phyloP scores from a whole-genome alignment of 1,284 basidiomycete species.

The Irpex sp. region DNA sequence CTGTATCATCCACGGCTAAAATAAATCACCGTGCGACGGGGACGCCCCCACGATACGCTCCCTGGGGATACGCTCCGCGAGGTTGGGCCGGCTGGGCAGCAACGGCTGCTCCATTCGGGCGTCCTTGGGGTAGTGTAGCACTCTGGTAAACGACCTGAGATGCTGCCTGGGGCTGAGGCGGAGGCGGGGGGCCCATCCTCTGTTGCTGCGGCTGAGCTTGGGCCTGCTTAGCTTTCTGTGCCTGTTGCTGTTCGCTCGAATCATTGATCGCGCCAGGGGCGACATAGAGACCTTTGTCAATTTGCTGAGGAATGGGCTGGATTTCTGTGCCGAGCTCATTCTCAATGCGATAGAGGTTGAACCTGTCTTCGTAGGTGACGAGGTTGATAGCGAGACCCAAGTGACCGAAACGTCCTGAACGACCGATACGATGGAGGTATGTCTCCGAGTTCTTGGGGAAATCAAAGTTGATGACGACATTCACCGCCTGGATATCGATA shows the following conservation, averaged over 20 bases:
- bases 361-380: slow-evolving; percentile 94
- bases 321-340: slow-evolving; percentile 99
- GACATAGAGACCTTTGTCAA: slow-evolving; percentile 93
- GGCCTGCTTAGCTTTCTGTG: slow-evolving; percentile 10
- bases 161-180: slow-evolving; percentile 11
- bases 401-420: slow-evolving; percentile 96
- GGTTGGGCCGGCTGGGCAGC: slow-evolving; percentile 17
- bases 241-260: slow-evolving; percentile 21
- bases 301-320: slow-evolving; percentile 87
- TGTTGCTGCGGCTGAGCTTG: slow-evolving; percentile 9
- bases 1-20: background rate
- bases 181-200: slow-evolving; percentile 13
- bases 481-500: slow-evolving; percentile 99
- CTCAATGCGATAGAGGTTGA: slow-evolving; percentile 97
- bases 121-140: slow-evolving; percentile 16
- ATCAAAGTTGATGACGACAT: slow-evolving; percentile 99
- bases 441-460: slow-evolving; percentile 99
- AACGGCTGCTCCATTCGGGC: slow-evolving; percentile 23
- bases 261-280: slow-evolving; percentile 58
- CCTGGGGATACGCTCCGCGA: slow-evolving; percentile 18
- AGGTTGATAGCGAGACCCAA: slow-evolving; percentile 96
- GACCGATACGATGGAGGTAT: slow-evolving; percentile 96
- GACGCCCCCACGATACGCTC: slow-evolving; percentile 23
- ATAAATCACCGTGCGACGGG: slow-evolving; percentile 26
- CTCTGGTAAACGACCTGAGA: slow-evolving; percentile 28